These are phyloP conservation scores for Pleurotus sapidus DNA, from an alignment of 768 basidiomycete species.

Conservation along the genomic window DNA sequence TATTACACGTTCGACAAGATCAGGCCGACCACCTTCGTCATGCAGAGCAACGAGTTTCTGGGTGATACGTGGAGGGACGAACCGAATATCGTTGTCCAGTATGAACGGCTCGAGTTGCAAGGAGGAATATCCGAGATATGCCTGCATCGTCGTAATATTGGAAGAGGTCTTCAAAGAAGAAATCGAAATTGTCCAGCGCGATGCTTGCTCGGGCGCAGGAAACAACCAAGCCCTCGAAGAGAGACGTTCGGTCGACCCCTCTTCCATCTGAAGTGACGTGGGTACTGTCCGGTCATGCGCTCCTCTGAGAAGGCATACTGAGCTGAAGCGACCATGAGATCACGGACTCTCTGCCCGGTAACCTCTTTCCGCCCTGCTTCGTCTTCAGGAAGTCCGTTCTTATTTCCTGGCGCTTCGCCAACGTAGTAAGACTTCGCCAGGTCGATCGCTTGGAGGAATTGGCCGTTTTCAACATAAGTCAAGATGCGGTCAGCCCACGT, in stretches of 20 bases:
- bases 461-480: constrained; percentile 75
- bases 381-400: constrained; percentile 79
- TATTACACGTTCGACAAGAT: constrained; percentile 83
- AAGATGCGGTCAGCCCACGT: constrained; percentile 96
- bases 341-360: constrained; percentile 73
- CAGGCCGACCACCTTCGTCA: constrained; percentile 65
- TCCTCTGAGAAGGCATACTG: constrained; percentile 94
- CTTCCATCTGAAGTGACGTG: constrained; percentile 79
- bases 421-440: constrained; percentile 79
- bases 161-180: constrained; percentile 91
- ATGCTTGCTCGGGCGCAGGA: constrained; percentile 79
- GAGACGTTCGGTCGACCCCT: constrained; percentile 86
- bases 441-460: constrained; percentile 90
- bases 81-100: constrained; percentile 65
- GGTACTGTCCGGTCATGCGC: constrained; percentile 84
- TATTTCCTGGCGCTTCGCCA: constrained; percentile 79
- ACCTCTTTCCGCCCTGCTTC: constrained; percentile 52
- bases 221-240: constrained; percentile 86
- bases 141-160: constrained; percentile 84
- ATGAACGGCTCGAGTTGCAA: constrained; percentile 80
- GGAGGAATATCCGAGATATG: constrained; percentile 82
- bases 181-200: constrained; percentile 76
- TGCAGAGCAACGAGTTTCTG: constrained; percentile 81
- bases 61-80: constrained; percentile 84
- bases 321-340: constrained; percentile 84